A percentile compares a stretch with the other conserved stretches of the same genome.
phyloP scores from a whole-genome alignment of 192 early-diverging fungal species.

The Oehlia diaphana region DNA sequence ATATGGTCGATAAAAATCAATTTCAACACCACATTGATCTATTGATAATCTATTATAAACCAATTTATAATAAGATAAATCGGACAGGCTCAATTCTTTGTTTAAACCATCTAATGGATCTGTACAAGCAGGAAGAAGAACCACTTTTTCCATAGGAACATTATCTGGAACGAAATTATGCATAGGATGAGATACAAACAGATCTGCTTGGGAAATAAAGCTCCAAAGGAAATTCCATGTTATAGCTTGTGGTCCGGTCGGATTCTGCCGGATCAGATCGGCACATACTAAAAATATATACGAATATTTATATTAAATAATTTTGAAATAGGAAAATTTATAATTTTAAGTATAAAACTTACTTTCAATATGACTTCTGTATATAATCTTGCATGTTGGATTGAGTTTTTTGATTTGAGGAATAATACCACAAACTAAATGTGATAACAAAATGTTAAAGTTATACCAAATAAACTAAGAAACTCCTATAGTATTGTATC shows the following conservation, averaged over 20 bases:
- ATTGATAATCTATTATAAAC: conserved; percentile 76
- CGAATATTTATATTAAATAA: not conserved
- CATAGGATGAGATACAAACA: conserved; percentile 82
- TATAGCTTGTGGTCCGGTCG: conserved; percentile 66
- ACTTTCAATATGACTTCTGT: conserved; percentile 81
- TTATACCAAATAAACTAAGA: not conserved
- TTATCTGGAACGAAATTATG: conserved; percentile 69
- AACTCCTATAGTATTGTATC: not conserved
- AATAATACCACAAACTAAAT: conserved; percentile 68
- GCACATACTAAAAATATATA: conserved; percentile 48
- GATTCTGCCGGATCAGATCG: conserved; percentile 60
- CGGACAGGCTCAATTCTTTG: conserved; percentile 58
- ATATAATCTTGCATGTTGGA: conserved; percentile 70
- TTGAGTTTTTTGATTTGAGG: conserved; percentile 73
- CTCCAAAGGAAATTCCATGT: conserved; percentile 78
- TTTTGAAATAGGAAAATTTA: not conserved
- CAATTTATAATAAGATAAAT: conserved; percentile 66
- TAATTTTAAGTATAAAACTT: not conserved
- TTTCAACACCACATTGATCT: conserved; percentile 66
- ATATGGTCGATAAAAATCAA: conserved; percentile 65
- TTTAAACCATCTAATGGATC: conserved; percentile 84
- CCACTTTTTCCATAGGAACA: conserved; percentile 60
- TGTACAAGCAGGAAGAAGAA: conserved; percentile 72
- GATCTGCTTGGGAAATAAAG: conserved; percentile 70
- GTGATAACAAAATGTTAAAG: not conserved